phyloP scores from a whole-genome alignment of 2,329 filamentous ascomycete genomes.

The Fragosphaeria purpurea region DNA sequence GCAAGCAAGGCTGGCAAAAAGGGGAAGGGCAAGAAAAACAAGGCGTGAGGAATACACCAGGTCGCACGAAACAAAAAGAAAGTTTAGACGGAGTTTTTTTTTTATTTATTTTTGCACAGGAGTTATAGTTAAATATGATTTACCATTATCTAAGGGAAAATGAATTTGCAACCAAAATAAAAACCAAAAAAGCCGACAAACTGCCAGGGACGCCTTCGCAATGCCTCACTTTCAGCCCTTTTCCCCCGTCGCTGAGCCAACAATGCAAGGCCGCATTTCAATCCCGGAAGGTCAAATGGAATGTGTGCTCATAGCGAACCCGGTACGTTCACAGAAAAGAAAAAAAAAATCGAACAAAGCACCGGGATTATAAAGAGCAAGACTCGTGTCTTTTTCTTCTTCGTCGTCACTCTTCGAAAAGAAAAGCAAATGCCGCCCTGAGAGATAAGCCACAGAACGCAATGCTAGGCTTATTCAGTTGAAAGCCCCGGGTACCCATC shows the following conservation, averaged over 20 bases:
- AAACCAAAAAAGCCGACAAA: too few relatives aligned
- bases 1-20: constrained; percentile 18
- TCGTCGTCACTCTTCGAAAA: constrained; percentile 25
- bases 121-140: too few relatives aligned
- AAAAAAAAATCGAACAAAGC: constrained; percentile 15
- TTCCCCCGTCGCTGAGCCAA: too few relatives aligned
- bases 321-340: constrained; percentile 32
- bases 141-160: too few relatives aligned
- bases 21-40: constrained; percentile 23
- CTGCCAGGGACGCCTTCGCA: too few relatives aligned
- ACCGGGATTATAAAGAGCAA: constrained; percentile 52
- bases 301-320: constrained; percentile 57
- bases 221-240: too few relatives aligned
- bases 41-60: constrained; percentile 19
- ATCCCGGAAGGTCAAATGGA: background rate
- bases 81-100: background rate
- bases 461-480: constrained; percentile 5
- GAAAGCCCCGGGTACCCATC: background rate
- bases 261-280: too few relatives aligned
- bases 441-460: constrained; percentile 31
- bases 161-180: too few relatives aligned
- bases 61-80: constrained; percentile 8
- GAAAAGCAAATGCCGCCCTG: constrained; percentile 21
- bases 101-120: too few relatives aligned
- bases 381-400: constrained; percentile 34